Base-by-base conservation (phyloP, 352 stramenopile species). In the Globisporangium yorkense region DNA sequence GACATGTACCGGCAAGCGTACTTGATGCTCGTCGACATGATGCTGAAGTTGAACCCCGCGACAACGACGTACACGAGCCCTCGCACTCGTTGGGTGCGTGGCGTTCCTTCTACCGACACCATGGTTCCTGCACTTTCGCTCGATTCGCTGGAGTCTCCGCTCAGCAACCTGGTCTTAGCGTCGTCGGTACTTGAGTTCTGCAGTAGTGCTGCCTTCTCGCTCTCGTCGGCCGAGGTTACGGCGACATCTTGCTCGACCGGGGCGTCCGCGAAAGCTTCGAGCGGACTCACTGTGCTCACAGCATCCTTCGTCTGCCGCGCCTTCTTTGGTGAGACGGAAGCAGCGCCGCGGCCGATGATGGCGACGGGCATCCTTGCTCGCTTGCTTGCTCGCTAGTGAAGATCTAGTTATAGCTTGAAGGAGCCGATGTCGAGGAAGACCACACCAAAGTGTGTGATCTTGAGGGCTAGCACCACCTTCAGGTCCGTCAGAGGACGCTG, bases 21-120 rank as follows among this genome's bases (percentile, higher is more conserved):
- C 58, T 90, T 90, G 65, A 88, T 66, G 59, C 77, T 84, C 27
- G 67, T 72, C 1, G 77, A 87, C 35, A 81, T 78, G 56, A 86
- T 67, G 45, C 80, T 90, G 48, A 88, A 86, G 60, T 77, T 83
- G 54, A 88, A 61, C 0, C 75, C 72, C 0, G 80, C 63, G 29
- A 81, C 68, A 0, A 75, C 68, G 43, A 89, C 80, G 47, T 71
- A 81, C 5, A 62, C 62, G 15, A 89, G 67, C 0, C 63, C 75
- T 40, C 65, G 58, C 16, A 69, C 51, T 18, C 68, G 62, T 31
- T 70, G 69, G 43, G 65, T 31, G 8, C 51, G 46, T 27, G 33
- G 18, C 16, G 52, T 9, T 10, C 40, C 21, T 16, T 57, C 37
- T 1, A 48, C 24, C 3, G 27, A n/a, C 15, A 41, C 43, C 54